Base-by-base conservation (phyloP, 495 filamentous ascomycete genomes). In the Penicillium cataractarum region DNA sequence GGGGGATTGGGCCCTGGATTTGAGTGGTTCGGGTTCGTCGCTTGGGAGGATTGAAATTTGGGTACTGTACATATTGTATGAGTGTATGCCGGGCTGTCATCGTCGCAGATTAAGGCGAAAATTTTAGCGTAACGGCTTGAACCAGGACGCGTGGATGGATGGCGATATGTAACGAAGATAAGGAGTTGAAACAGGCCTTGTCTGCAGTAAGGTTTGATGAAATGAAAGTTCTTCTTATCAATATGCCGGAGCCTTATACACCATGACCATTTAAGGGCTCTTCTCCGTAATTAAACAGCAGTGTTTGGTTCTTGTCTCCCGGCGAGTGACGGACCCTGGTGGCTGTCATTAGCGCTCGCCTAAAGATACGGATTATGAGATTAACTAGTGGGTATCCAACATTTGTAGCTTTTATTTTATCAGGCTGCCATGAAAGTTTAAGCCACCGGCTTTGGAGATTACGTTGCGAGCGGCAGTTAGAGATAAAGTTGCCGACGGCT, bases 401-500 rank as follows among this genome's bases (percentile, higher is more conserved):
- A 10, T n/a, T n/a, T n/a, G n/a, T n/a, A n/a, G n/a, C n/a, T n/a
- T n/a, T n/a, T 46, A 46, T 21, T 46, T 24, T 46, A 46, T 46
- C 21, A 3, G 42, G 19, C 21, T 46, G 21, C 42, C 21, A 21
- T 22, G 42, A 12, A 24, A 22, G 42, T 46, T 46, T 15, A 22
- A 46, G 42, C 42, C 19, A 46, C 42, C 7, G 8, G 42, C 42
- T 46, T 24, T 46, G 9, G 21, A 22, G 42, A 1, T 46, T 21
- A 21, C 42, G 42, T 24, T 12, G 19, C 19, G 10, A 12, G 46
- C 46, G 15, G 26, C 46, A 50, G 17, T 15, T 50, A 29, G 24
- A 29, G 46, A 29, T 50, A 29, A 50, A 50, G 46, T 50, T 50
- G 24, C 46, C 46, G 46, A 29, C 24, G 46, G 24, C 46, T 50